Evolutionary conservation across 768 basidiomycete genomes (phyloP), one percentile per base, ranked within the genome.

Genomic region (Cantharellus cinnabarinus): DNA sequence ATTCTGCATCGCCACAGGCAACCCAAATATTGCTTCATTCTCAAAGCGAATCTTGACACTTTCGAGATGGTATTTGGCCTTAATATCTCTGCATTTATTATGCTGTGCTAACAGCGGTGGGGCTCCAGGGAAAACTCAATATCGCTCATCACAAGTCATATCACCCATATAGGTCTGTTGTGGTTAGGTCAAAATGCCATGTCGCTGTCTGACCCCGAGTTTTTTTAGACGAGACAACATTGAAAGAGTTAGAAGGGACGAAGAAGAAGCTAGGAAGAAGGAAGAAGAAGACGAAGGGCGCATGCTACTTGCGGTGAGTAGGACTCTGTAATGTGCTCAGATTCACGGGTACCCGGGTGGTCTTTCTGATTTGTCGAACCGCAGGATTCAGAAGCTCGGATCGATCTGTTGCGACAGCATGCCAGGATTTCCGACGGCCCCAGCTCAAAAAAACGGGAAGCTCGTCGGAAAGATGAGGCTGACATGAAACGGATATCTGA

Each of bases 131-230:
- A 37, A 86, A 86, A 66, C 76, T 89, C 34, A 88, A 88, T 67
- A 89, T 89, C 68, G 87, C 87, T 7, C 87, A 89, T 68, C 87
- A 89, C 74, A 90, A 90, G 67, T 88, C 85, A 1, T 89, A 89
- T 68, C 87, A 90, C 63, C 87, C 87, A 0, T 89, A 89, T 66
- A 72, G 56, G 56, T 57, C 5, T 7, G 41, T 42, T 40, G 10
- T 42, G 39, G 10, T 10, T 54, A 10, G 52, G 52, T 10, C 44
- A 29, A 29, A 29, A 29, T 29, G 20, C 20, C 20, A 29, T 10
- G 44, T 48, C 10, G 35, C 38, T 37, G 14, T 54, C 52, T 14
- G 35, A 10, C 29, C 44, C 52, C 35, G 7, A 54, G 52, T 54
- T 37, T 10, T 54, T 37, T 54, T 48, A 56, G 87, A 42, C 70